These are phyloP conservation scores for Globisporangium recalcitrans DNA, from an alignment of 352 stramenopile species.

Conservation along the genomic window DNA sequence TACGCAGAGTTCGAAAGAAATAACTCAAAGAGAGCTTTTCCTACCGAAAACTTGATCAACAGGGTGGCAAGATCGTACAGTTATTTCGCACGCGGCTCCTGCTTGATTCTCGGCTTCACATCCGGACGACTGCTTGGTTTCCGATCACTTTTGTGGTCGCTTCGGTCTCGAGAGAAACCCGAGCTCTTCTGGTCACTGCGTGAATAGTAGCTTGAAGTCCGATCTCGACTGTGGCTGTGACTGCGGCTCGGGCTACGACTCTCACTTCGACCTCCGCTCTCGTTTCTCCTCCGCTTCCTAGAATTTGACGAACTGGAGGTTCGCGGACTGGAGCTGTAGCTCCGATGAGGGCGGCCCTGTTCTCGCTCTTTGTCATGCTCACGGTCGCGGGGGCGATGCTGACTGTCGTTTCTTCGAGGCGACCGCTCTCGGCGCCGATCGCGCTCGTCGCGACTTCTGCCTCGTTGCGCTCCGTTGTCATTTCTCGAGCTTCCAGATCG, in stretches of 20 bases:
- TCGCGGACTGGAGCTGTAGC: slow-evolving; percentile 30
- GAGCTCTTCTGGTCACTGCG: slow-evolving; percentile 10
- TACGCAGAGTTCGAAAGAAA: background rate
- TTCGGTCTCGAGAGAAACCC: slow-evolving; percentile 13
- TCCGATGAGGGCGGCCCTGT: slow-evolving; percentile 26
- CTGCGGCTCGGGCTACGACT: slow-evolving; percentile 45
- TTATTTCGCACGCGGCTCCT: slow-evolving; percentile 10
- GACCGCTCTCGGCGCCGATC: slow-evolving; percentile 16
- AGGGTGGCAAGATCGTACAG: background rate
- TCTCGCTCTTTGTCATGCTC: slow-evolving; percentile 22
- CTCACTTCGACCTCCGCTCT: slow-evolving; percentile 23
- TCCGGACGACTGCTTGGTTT: slow-evolving; percentile 6
- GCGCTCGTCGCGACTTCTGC: slow-evolving; percentile 12
- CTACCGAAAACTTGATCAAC: slow-evolving; percentile 3
- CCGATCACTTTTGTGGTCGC: slow-evolving; percentile 4
- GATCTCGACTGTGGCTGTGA: slow-evolving; percentile 34
- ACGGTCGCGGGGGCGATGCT: slow-evolving; percentile 27
- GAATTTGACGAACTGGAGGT: slow-evolving; percentile 26
- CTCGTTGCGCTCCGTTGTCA: slow-evolving; percentile 7
- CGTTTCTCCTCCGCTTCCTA: slow-evolving; percentile 36
- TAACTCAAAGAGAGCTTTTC: background rate
- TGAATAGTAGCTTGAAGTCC: slow-evolving; percentile 15
- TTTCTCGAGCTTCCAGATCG: slow-evolving; percentile 15
- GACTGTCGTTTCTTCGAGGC: slow-evolving; percentile 10
- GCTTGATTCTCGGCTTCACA: slow-evolving; percentile 12